Evolutionary conservation across 805 yeast genomes (phyloP).

Genomic region (Brettanomyces custersianus): DNA sequence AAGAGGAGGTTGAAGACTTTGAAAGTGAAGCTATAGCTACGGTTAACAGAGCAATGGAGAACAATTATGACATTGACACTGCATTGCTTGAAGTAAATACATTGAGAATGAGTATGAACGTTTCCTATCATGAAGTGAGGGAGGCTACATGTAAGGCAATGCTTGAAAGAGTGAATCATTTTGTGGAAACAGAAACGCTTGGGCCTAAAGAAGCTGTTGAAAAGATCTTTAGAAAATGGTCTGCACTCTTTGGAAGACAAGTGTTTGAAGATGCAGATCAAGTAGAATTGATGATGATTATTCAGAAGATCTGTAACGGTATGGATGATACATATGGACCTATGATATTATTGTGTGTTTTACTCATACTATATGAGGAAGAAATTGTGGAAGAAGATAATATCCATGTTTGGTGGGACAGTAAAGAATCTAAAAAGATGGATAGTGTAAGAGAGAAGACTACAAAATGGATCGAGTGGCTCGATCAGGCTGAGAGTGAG

Average conservation of each 20-base stretch:
- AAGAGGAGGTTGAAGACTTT: constrained; percentile 55
- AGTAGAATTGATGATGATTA: constrained; percentile 51
- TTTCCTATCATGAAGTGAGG: constrained; percentile 87
- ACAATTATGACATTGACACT: constrained; percentile 88
- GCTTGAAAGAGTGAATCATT: constrained; percentile 58
- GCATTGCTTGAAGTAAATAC: constrained; percentile 91
- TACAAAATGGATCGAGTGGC: constrained; percentile 78
- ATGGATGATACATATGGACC: constrained; percentile 39
- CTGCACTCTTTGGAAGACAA: constrained; percentile 70
- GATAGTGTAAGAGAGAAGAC: constrained; percentile 46
- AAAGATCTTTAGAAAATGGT: constrained; percentile 77
- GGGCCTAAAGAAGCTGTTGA: constrained; percentile 67
- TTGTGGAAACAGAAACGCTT: constrained; percentile 68
- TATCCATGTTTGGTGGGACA: constrained; percentile 77
- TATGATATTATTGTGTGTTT: constrained; percentile 41
- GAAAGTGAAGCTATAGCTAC: constrained; percentile 88
- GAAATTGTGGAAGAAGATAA: constrained; percentile 80
- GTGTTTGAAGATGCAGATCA: constrained; percentile 76
- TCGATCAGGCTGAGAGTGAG: constrained; percentile 54
- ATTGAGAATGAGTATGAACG: constrained; percentile 95
- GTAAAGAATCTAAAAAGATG: constrained; percentile 29
- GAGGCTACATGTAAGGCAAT: constrained; percentile 70
- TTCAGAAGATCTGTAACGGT: constrained; percentile 37
- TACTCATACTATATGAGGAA: constrained; percentile 62
- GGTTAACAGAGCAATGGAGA: constrained; percentile 82